Conservation (phyloP, 2,329 filamentous ascomycete species). For the Lachnellula arida region DNA sequence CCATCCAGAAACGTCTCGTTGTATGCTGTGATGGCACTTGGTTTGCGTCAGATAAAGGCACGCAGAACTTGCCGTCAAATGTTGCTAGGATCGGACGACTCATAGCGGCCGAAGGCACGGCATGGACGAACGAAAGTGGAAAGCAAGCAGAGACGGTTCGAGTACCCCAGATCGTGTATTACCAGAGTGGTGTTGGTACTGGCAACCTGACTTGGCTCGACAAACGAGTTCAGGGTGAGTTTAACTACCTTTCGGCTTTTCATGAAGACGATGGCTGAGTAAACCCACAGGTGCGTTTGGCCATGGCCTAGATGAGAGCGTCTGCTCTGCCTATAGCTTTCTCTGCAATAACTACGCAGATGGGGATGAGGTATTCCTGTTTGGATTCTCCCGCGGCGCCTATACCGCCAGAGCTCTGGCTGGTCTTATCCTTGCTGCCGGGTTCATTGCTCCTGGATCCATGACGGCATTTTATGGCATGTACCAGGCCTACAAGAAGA, state of each 20-base stretch:
- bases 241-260: background rate
- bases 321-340: constrained; percentile 35
- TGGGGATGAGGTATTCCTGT: constrained; percentile 3
- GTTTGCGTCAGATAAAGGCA: constrained; percentile 2
- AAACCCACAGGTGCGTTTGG: background rate
- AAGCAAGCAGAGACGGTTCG: background rate
- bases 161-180: constrained; percentile 3
- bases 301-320: constrained; percentile 7
- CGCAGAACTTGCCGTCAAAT: constrained; percentile 1
- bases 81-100: constrained; percentile 2
- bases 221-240: background rate
- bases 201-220: background rate
- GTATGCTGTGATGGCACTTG: constrained; percentile 7
- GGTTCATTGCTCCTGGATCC: background rate
- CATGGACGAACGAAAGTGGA: background rate
- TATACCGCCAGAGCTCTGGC: constrained; percentile 34
- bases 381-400: constrained; percentile 37
- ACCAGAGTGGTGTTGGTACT: constrained; percentile 5
- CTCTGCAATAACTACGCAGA: constrained; percentile 26
- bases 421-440: constrained; percentile 23
- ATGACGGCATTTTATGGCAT: background rate
- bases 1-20: constrained; percentile 1
- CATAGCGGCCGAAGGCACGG: background rate
- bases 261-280: background rate
- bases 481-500: background rate